These are phyloP conservation scores for Rhinocladiella similis DNA, from an alignment of 2,329 filamentous ascomycete species.

Conservation along the genomic window DNA sequence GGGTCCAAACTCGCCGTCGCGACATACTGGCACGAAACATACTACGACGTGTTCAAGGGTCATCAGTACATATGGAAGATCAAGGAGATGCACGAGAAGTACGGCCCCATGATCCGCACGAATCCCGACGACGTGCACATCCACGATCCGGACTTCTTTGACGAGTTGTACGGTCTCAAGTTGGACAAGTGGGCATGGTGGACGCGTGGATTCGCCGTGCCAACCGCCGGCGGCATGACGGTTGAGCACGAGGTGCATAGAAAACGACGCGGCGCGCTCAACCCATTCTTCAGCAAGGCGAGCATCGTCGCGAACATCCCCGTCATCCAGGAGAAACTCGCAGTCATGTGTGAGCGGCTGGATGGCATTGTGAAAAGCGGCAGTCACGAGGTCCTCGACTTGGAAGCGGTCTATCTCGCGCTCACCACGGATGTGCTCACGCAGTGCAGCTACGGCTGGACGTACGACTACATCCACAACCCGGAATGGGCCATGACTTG, in stretches of 20 bases:
- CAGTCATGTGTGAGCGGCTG: constrained; percentile 20
- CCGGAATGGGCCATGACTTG: constrained; percentile 29
- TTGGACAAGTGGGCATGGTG: constrained; percentile 25
- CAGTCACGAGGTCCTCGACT: constrained; percentile 14
- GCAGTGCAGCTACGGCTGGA: constrained; percentile 38
- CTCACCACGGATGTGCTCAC: constrained; percentile 40
- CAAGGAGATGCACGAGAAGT: constrained; percentile 36
- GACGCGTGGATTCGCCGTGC: constrained; percentile 18
- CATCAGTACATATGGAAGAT: constrained; percentile 34
- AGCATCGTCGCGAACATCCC: constrained; percentile 39
- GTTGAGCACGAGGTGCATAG: constrained; percentile 44
- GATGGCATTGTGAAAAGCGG: constrained; percentile 8
- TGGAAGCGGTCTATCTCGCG: constrained; percentile 22
- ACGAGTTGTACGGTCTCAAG: constrained; percentile 25
- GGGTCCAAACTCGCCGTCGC: constrained; percentile 37
- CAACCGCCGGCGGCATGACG: constrained; percentile 30
- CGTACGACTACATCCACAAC: constrained; percentile 35
- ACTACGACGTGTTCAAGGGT: constrained; percentile 34
- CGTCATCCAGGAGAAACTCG: constrained; percentile 36
- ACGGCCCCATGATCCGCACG: constrained; percentile 33
- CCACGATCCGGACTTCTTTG: constrained; percentile 25
- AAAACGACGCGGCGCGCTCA: constrained; percentile 42
- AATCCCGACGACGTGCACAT: constrained; percentile 28
- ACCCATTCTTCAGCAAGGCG: constrained; percentile 46
- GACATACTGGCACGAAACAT: constrained; percentile 36